phyloP scores from a whole-genome alignment of 306 rosid genomes.

The Albizia julibrissin region DNA sequence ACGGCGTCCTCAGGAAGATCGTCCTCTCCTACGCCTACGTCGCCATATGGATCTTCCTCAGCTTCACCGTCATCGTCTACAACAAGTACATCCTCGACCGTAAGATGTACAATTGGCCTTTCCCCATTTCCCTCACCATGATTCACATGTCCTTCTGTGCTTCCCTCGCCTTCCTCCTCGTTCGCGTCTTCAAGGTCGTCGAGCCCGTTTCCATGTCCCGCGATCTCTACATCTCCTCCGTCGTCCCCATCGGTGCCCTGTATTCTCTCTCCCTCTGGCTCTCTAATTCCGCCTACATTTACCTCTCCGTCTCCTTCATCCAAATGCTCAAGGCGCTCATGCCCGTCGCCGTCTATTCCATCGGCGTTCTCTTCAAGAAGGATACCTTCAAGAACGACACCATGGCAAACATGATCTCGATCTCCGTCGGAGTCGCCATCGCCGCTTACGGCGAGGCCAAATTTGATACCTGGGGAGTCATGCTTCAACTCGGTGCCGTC shows the following conservation, averaged over 20 bases:
- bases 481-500: conserved; percentile 80
- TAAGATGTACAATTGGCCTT: conserved; percentile 92
- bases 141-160: conserved; percentile 96
- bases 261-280: conserved; percentile 88
- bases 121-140: conserved; percentile 90
- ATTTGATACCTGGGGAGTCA: conserved; percentile 77
- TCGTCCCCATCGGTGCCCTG: conserved; percentile 86
- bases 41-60: conserved; percentile 82
- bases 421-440: conserved; percentile 79
- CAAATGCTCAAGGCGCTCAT: conserved; percentile 92
- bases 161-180: conserved; percentile 62
- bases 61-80: conserved; percentile 91
- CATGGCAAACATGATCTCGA: conserved; percentile 82
- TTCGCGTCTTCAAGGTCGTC: conserved; percentile 67
- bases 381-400: conserved; percentile 67
- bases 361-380: conserved; percentile 64
- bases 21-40: conserved; percentile 80
- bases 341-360: conserved; percentile 94
- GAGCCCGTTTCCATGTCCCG: conserved; percentile 80
- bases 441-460: conserved; percentile 90
- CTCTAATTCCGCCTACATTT: conserved; percentile 89
- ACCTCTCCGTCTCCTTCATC: conserved; percentile 87
- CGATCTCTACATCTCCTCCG: conserved; percentile 70
- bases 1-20: conserved; percentile 77
- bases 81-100: conserved; percentile 94